phyloP scores from a whole-genome alignment of 164 flowering plant genomes.

The Platanus orientalis region DNA sequence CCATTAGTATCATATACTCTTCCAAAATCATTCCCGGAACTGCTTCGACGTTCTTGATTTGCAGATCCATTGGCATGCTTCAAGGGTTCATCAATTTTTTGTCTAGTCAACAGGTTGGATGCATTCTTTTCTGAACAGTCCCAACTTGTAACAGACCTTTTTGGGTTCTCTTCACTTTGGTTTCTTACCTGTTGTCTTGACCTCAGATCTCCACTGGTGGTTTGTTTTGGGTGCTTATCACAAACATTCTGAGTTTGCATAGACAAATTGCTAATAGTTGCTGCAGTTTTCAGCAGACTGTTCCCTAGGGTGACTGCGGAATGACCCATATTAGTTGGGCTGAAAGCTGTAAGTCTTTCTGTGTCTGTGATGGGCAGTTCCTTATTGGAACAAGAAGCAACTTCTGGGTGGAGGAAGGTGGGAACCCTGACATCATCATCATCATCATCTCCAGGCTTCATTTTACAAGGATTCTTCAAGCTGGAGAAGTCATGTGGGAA shows the following conservation, averaged over 20 bases:
- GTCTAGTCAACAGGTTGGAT: constrained; percentile 19
- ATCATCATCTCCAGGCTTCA: constrained; percentile 16
- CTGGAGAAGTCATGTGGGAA: constrained; percentile 14
- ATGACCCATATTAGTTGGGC: constrained; percentile 16
- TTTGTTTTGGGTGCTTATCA: constrained; percentile 25
- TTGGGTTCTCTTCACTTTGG: constrained; percentile 18
- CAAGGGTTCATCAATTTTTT: constrained; percentile 18
- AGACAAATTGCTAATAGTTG: constrained; percentile 7
- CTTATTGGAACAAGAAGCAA: constrained; percentile 8
- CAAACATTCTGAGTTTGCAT: constrained; percentile 15
- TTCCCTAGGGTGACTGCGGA: constrained; percentile 9
- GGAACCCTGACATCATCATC: constrained; percentile 26
- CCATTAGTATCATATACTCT: constrained; percentile 17
- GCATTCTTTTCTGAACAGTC: constrained; percentile 16
- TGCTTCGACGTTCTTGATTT: constrained; percentile 11
- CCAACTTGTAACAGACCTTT: constrained; percentile 14
- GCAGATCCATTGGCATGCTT: constrained; percentile 24
- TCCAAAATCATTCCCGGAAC: constrained; percentile 9
- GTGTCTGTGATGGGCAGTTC: constrained; percentile 17
- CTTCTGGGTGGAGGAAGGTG: constrained; percentile 10
- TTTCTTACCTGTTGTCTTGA: constrained; percentile 25
- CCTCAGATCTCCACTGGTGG: constrained; percentile 14
- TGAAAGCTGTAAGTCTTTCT: constrained; percentile 25
- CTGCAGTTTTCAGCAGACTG: constrained; percentile 7
- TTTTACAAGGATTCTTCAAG: constrained; percentile 11